Conservation (phyloP, 805 yeast species). For the Ogataea paradorogensis region DNA sequence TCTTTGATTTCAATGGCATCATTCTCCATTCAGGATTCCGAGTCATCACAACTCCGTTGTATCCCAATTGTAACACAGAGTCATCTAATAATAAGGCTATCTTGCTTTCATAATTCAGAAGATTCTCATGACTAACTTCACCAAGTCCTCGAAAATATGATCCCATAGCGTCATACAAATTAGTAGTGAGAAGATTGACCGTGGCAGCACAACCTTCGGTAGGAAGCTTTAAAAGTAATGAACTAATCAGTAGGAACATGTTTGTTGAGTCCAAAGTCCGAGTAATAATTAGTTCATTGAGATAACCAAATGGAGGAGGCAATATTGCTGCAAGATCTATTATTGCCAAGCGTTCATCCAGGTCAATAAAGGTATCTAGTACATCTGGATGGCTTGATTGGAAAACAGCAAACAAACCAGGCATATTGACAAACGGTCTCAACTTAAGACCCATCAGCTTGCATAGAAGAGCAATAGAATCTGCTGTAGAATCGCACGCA, state of each 20-base stretch:
- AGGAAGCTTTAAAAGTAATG: constrained; percentile 14
- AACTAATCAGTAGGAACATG: constrained; percentile 18
- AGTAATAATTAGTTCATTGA: constrained; percentile 22
- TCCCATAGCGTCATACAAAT: constrained; percentile 16
- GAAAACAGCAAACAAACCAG: constrained; percentile 1
- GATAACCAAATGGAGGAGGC: constrained; percentile 19
- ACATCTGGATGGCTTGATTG: constrained; percentile 1
- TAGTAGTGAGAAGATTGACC: constrained; percentile 20
- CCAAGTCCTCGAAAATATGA: constrained; percentile 12
- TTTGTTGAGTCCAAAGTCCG: constrained; percentile 9
- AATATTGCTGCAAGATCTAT: constrained; percentile 15
- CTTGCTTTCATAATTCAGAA: constrained; percentile 12
- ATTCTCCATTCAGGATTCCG: constrained; percentile 18
- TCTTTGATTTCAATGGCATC: constrained; percentile 14
- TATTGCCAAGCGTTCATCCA: constrained; percentile 3
- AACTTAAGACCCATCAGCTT: constrained; percentile 2
- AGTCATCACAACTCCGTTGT: constrained; percentile 18
- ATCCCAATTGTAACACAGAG: constrained; percentile 18
- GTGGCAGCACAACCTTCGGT: constrained; percentile 16
- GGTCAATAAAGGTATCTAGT: constrained; percentile 3
- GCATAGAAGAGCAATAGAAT: neutral
- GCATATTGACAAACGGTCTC: neutral
- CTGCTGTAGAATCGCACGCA: neutral
- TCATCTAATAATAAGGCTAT: constrained; percentile 20
- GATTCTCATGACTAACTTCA: constrained; percentile 5